A percentile compares a stretch with the other conserved stretches of the same genome.
These are phyloP conservation scores for Podosphaera leucotricha DNA, from an alignment of 2,329 filamentous ascomycete genomes.

Conservation along the genomic window DNA sequence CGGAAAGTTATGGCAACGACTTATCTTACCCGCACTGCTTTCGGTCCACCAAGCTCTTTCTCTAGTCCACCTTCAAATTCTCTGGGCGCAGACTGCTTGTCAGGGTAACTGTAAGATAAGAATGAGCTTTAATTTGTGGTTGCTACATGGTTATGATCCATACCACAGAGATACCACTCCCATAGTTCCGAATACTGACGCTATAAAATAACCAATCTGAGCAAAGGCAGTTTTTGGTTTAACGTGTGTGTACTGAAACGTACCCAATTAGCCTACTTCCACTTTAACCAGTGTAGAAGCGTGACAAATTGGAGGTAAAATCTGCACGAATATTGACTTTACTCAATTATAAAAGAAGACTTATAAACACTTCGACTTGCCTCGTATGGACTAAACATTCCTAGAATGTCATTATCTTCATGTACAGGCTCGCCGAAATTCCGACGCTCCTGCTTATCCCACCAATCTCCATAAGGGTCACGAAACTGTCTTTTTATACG, in stretches of 20 bases:
- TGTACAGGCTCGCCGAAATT: conserved; percentile 95
- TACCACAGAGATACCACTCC: conserved; percentile 42
- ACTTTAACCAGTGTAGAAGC: not conserved
- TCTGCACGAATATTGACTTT: not conserved
- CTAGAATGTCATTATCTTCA: conserved; percentile 85
- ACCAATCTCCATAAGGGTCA: conserved; percentile 84
- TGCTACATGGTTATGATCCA: not conserved
- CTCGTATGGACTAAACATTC: conserved; percentile 68
- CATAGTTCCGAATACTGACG: conserved; percentile 35
- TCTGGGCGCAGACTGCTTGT: conserved; percentile 42
- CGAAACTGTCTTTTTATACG: conserved; percentile 71
- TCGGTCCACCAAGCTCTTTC: conserved; percentile 42
- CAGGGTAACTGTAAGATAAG: conserved; percentile 25
- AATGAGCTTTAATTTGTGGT: not conserved
- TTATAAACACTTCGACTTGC: not conserved
- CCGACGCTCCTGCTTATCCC: conserved; percentile 89
- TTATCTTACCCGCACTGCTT: conserved; percentile 37
- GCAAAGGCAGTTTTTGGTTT: conserved; percentile 44
- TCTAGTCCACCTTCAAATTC: conserved; percentile 52
- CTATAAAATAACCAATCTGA: conserved; percentile 45
- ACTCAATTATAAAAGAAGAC: not conserved
- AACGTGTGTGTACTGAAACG: conserved; percentile 47
- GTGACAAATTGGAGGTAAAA: not conserved
- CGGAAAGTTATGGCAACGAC: not conserved
- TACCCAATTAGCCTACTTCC: not conserved